Evolutionary conservation across 202 grass and related monocot species (phyloP).

Genomic region (Saccharum hybrid): DNA sequence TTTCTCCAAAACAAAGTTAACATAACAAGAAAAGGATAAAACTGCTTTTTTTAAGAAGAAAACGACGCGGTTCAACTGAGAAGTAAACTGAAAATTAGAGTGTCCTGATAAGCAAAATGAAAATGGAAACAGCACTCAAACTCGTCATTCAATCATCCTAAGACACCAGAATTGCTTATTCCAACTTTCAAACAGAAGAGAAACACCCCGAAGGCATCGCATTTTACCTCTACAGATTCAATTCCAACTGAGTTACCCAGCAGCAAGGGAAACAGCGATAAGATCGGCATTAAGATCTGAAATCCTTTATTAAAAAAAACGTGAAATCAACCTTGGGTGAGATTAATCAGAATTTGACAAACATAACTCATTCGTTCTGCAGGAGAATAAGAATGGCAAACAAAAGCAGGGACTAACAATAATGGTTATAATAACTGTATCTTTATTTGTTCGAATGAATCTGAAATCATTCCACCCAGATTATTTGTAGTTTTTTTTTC

Average conservation of each 20-base stretch:
- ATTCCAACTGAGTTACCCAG: not conserved
- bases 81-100: too few species aligned
- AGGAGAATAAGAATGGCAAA: not conserved
- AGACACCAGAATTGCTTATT: not conserved
- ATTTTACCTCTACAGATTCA: not conserved
- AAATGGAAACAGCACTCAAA: too few species aligned
- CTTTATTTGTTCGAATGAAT: not conserved
- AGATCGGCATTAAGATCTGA: not conserved
- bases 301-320: not conserved
- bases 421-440: not conserved
- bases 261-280: not conserved
- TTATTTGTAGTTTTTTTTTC: not conserved
- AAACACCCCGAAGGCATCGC: too few species aligned
- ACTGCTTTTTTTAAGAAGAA: not conserved
- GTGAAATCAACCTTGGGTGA: not conserved
- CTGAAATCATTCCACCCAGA: not conserved
- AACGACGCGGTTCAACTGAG: too few species aligned
- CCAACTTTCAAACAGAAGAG: not conserved
- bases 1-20: not conserved
- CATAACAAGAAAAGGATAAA: not conserved
- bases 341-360: not conserved
- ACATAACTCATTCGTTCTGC: not conserved
- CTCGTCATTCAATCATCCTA: not conserved
- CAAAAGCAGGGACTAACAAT: not conserved
- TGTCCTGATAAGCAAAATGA: too few species aligned